Percentiles rank a stretch among this genome's conserved stretches.
These are phyloP conservation scores for Rhodocollybia butyracea DNA, from an alignment of 768 basidiomycete genomes.

Conservation along the genomic window DNA sequence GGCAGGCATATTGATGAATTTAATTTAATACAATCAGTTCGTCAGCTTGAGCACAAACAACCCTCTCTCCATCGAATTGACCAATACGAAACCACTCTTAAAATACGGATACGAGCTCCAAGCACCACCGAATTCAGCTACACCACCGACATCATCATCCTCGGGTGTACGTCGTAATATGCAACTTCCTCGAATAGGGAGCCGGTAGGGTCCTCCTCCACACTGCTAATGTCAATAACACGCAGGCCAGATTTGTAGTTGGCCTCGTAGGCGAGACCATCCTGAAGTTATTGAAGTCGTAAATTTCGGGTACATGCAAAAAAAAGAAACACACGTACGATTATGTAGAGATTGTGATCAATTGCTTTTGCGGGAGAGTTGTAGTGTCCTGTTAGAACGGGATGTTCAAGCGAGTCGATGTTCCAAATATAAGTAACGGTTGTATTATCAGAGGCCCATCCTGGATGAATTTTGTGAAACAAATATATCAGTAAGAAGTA, in stretches of 20 bases:
- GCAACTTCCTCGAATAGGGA: constrained; percentile 21
- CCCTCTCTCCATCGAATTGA: constrained; percentile 17
- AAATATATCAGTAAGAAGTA: neutral
- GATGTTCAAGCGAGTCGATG: constrained; percentile 22
- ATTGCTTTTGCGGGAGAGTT: constrained; percentile 21
- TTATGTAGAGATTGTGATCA: constrained; percentile 25
- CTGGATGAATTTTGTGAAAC: neutral
- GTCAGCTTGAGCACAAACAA: constrained; percentile 15
- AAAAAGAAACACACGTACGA: constrained; percentile 9
- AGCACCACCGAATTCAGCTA: constrained; percentile 12
- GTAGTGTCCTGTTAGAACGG: constrained; percentile 25
- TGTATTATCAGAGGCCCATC: constrained; percentile 2
- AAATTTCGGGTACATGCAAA: neutral
- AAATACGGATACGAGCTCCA: constrained; percentile 17
- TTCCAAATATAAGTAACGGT: constrained; percentile 30
- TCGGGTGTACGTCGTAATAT: constrained; percentile 23
- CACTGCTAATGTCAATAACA: constrained; percentile 23
- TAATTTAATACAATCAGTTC: neutral
- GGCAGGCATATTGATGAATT: neutral
- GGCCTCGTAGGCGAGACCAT: constrained; percentile 24
- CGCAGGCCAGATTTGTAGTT: constrained; percentile 27
- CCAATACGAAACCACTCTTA: constrained; percentile 14
- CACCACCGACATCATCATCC: constrained; percentile 15
- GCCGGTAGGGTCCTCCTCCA: constrained; percentile 26
- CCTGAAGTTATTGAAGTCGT: constrained; percentile 4